A percentile compares a stretch with the other conserved stretches of the same genome.
Conservation (phyloP, 2,329 filamentous ascomycete genomes). For the Neonectria faginata region DNA sequence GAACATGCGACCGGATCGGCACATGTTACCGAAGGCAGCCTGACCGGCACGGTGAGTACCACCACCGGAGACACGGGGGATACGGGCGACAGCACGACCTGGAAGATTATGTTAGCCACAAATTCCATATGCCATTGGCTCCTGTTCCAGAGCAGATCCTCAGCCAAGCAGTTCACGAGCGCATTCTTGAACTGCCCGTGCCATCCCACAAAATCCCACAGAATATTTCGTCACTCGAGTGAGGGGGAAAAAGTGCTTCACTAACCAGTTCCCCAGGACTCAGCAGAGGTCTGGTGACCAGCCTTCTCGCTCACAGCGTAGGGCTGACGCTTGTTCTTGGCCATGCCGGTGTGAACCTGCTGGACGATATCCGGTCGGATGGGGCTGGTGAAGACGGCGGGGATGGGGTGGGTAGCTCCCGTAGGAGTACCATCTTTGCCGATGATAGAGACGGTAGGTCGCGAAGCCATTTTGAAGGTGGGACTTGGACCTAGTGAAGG, state of each 20-base stretch:
- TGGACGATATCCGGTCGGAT: conserved; percentile 99
- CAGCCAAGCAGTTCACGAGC: neutral
- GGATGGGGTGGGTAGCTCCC: conserved; percentile 90
- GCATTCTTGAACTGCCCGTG: neutral
- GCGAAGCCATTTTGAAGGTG: conserved; percentile 82
- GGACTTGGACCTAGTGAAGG: conserved; percentile 51
- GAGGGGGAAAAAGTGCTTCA: conserved; percentile 48
- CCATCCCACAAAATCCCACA: conserved; percentile 30
- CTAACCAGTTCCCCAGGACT: conserved; percentile 99
- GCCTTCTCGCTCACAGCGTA: conserved; percentile 99
- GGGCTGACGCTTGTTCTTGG: conserved; percentile 99
- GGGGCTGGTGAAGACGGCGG: conserved; percentile 95
- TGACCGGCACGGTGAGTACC: conserved; percentile 99
- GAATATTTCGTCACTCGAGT: conserved; percentile 26
- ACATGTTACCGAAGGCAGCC: conserved; percentile 99
- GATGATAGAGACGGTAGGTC: conserved; percentile 98
- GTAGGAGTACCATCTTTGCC: conserved; percentile 94
- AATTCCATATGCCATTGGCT: conserved; percentile 7
- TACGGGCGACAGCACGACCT: conserved; percentile 99
- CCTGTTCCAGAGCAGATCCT: conserved; percentile 15
- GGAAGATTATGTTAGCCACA: conserved; percentile 42
- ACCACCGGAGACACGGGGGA: conserved; percentile 99
- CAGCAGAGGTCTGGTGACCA: conserved; percentile 99
- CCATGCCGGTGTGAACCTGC: conserved; percentile 98
- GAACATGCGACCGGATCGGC: conserved; percentile 99